A percentile compares a stretch with the other conserved stretches of the same genome.
Evolutionary conservation across 352 stramenopile genomes (phyloP).

Genomic region (Globisporangium perplexum): DNA sequence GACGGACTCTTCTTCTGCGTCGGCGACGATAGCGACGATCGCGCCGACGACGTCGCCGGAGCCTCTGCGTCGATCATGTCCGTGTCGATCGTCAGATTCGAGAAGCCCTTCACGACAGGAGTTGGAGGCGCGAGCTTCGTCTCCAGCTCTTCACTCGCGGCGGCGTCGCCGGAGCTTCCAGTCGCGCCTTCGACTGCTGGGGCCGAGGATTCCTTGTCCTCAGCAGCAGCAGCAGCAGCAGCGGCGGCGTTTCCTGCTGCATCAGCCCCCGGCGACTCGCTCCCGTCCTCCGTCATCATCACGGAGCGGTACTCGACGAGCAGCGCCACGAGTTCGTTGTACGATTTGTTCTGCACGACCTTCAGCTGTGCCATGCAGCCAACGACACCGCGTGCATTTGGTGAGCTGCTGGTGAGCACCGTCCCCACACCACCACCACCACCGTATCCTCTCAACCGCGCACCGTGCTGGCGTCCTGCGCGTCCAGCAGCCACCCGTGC

Average conservation of each 20-base stretch:
- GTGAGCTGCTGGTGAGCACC: too few relatives aligned
- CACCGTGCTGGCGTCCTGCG: slow-evolving; percentile 82
- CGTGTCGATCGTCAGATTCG: slow-evolving; percentile 41
- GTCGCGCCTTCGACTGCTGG: slow-evolving; percentile 8
- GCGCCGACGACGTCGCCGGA: slow-evolving; percentile 10
- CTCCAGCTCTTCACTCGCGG: slow-evolving; percentile 3
- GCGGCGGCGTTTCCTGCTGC: neutral
- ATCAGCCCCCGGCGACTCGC: slow-evolving; percentile 10
- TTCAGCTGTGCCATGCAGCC: slow-evolving; percentile 20
- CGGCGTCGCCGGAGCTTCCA: neutral
- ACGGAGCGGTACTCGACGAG: slow-evolving; percentile 88
- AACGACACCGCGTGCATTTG: too few relatives aligned
- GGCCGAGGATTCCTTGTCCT: neutral
- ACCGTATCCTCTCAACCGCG: too few relatives aligned
- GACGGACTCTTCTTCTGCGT: slow-evolving; percentile 58
- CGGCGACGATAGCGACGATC: slow-evolving; percentile 16
- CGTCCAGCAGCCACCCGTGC: slow-evolving; percentile 97
- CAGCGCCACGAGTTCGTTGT: slow-evolving; percentile 97
- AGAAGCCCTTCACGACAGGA: slow-evolving; percentile 15
- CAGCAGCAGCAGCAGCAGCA: slow-evolving; percentile 3
- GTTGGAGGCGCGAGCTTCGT: slow-evolving; percentile 7
- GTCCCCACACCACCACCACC: neutral
- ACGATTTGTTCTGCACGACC: slow-evolving; percentile 90
- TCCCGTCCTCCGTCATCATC: slow-evolving; percentile 48
- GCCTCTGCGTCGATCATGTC: slow-evolving; percentile 7